Base-by-base conservation (phyloP, 1,284 basidiomycete genomes). In the Phellopilus nigrolimitatus region DNA sequence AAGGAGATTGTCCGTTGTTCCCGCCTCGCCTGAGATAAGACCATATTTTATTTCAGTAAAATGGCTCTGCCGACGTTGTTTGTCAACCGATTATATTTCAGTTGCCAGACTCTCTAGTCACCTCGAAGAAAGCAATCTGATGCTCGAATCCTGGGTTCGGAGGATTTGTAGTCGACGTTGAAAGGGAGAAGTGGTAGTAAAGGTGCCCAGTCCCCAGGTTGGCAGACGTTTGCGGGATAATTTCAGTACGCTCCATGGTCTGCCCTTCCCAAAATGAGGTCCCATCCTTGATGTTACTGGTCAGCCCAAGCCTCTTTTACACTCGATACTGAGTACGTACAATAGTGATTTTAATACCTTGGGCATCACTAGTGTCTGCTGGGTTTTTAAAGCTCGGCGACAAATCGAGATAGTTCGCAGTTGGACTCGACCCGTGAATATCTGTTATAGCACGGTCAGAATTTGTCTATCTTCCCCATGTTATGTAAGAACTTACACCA, bases 181-280 rank as follows among this genome's bases (percentile, higher is more conserved):
- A 61, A 25, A 65, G 48, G 9, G 62, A 64, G 50, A 65, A 64
- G 53, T 64, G 63, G 49, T 65, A 64, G 55, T 57, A 62, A 39
- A 62, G 43, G 31, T 60, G 62, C 4, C 63, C 63, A 1, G 60
- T 59, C 3, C 63, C 63, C 12, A 65, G 56, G 40, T 63, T 63
- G 13, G 56, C 54, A 3, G 56, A 53, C 4, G 62, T 63, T 45
- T 65, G 62, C 13, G 63, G 63, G 33, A 65, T 64, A 30, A 65
- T 57, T 44, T 65, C 62, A 12, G 57, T 59, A 9, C 62, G 57
- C 47, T 61, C 57, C 60, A 60, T 61, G 17, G 58, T 60, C 42
- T 61, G 60, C 12, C 59, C 59, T 33, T 61, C 55, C 60, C 60
- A 60, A 44, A 60, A 60, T 6, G 59, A 39, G 1, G 59, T 60